These are phyloP conservation scores for Ogataea pignaliae DNA, from an alignment of 805 yeast species.

Conservation along the genomic window DNA sequence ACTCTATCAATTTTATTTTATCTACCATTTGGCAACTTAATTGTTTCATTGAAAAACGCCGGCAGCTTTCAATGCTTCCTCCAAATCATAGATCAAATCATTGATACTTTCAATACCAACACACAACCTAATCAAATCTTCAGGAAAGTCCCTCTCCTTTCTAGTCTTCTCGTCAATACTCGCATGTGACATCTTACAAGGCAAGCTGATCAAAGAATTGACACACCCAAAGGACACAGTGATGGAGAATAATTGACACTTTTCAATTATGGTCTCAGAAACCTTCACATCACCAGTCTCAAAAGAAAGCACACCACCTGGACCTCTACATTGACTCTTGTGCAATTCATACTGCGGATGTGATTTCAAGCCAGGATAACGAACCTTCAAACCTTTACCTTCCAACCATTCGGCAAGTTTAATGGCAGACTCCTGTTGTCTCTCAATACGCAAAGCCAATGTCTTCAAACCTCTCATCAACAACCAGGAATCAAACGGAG, in stretches of 20 bases:
- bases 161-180: constrained; percentile 85
- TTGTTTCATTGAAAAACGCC: constrained; percentile 37
- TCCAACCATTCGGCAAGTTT: constrained; percentile 72
- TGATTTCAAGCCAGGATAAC: constrained; percentile 79
- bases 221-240: constrained; percentile 95
- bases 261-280: constrained; percentile 70
- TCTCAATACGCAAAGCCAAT: constrained; percentile 76
- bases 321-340: constrained; percentile 70
- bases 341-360: constrained; percentile 84
- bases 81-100: constrained; percentile 79
- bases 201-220: constrained; percentile 87
- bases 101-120: constrained; percentile 83
- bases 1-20: not conserved
- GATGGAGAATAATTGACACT: constrained; percentile 74
- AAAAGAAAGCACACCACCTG: constrained; percentile 85
- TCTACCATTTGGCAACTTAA: not conserved
- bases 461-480: constrained; percentile 86
- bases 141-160: constrained; percentile 86
- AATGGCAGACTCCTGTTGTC: constrained; percentile 79
- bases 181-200: constrained; percentile 97
- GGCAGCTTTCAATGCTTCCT: constrained; percentile 61
- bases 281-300: constrained; percentile 74
- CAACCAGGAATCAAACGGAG: constrained; percentile 93
- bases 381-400: constrained; percentile 63
- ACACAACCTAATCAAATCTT: constrained; percentile 84